Evolutionary conservation across 108 stramenopile genomes (phyloP), one percentile per base, ranked within the genome.

Genomic region (Poteriospumella lacustris): DNA sequence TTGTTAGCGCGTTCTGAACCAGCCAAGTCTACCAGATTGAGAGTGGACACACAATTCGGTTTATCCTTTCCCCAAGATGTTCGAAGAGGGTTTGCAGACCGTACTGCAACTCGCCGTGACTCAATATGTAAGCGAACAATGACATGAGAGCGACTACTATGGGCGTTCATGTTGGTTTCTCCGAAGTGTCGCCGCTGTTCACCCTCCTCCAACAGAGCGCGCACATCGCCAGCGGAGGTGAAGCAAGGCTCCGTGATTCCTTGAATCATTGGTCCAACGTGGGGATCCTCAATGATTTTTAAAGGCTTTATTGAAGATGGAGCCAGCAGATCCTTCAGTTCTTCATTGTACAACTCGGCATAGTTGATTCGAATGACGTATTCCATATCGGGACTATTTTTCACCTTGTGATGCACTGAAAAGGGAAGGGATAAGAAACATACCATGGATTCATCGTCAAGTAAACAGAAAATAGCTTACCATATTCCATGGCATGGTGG

Each of bases 81-180:
- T 56, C 70, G 36, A 15, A 73, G 41, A 26, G 70, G 12, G 15
- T 24, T 1, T 42, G 19, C 36, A 42, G 70, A 24, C 28, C 19
- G 38, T 56, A 5, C 42, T 9, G 36, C 28, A 44, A 73, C 70
- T 31, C 36, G 26, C 42, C 70, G 5, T 34, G 70, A 34, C 36
- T 86, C 81, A 34, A 86, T 68, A 69, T 42, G 47, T 26, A 87
- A 43, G 12, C 82, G 81, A 42, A 83, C 79, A 38, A 84, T 81
- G 42, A 85, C 87, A 81, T 87, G 87, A n/a, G 77, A 79, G 62
- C 87, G 78, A 69, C 85, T 86, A 59, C 79, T 81, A 52, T 82
- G 81, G 42, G 80, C 83, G 83, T 87, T 87, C 78, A 87, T 82
- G 36, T 73, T 73, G 9, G 70, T 73, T 24, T 33, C 70, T n/a